Evolutionary conservation across 2,329 filamentous ascomycete species (phyloP).

Genomic region (Hymenoscyphus repandus): DNA sequence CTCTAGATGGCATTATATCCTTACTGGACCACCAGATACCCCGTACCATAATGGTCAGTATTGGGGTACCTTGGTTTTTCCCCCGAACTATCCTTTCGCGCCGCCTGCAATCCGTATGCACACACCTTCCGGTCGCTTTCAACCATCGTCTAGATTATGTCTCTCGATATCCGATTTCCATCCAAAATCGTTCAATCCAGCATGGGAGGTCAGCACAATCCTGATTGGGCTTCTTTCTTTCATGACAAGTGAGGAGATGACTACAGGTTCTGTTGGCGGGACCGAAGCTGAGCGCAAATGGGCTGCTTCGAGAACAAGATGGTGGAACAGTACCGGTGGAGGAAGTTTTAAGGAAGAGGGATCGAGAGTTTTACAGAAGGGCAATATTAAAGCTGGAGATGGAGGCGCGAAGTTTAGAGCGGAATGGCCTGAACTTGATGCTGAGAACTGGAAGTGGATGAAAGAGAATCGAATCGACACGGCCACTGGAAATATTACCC

Average conservation of each 20-base stretch:
- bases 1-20: slow-evolving; percentile 83
- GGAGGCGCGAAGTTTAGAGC: slow-evolving; percentile 83
- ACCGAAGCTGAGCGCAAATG: slow-evolving; percentile 71
- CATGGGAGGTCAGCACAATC: slow-evolving; percentile 97
- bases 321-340: slow-evolving; percentile 97
- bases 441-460: slow-evolving; percentile 92
- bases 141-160: slow-evolving; percentile 85
- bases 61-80: slow-evolving; percentile 95
- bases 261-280: slow-evolving; percentile 80
- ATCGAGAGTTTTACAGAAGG: slow-evolving; percentile 45
- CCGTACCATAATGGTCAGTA: slow-evolving; percentile 95
- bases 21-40: slow-evolving; percentile 89
- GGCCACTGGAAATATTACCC: slow-evolving; percentile 63
- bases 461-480: slow-evolving; percentile 74
- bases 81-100: slow-evolving; percentile 93
- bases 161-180: slow-evolving; percentile 97
- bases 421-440: slow-evolving; percentile 86
- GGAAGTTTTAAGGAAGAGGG: slow-evolving; percentile 31
- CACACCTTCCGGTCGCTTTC: slow-evolving; percentile 92
- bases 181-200: slow-evolving; percentile 95
- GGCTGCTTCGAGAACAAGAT: slow-evolving; percentile 72
- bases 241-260: slow-evolving; percentile 99
- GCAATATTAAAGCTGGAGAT: slow-evolving; percentile 85
- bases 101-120: slow-evolving; percentile 98
- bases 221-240: slow-evolving; percentile 90